Base-by-base conservation (phyloP, 768 basidiomycete species). In the Phlebiopsis flavidoalba region DNA sequence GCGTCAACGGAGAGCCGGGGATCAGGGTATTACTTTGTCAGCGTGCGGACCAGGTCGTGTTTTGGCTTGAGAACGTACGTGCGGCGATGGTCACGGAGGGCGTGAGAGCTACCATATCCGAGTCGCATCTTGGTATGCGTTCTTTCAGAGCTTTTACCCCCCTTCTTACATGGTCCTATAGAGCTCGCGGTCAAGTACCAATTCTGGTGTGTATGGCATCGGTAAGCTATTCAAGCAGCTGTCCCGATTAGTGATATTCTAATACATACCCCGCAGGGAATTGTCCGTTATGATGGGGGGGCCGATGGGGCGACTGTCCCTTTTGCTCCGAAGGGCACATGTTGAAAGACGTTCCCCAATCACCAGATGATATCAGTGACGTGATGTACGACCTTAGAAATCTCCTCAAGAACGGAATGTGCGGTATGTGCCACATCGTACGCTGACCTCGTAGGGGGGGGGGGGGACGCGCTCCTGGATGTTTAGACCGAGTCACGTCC, bases 261-360 rank as follows among this genome's bases (percentile, higher is more conserved):
- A 10, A 17, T 12, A 12, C 12, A 12, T 31, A 6, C 6, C 26
- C 26, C n/a, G 2, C 26, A 31, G 26, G 3, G 26, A 31, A 31
- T 31, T 31, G 2, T 2, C 26, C 26, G 26, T 1, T 55, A 15
- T 31, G n/a, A n/a, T n/a, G n/a, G n/a, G n/a, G n/a, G n/a, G n/a
- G n/a, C n/a, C n/a, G n/a, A n/a, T n/a, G n/a, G n/a, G n/a, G n/a
- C n/a, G n/a, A n/a, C n/a, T n/a, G n/a, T n/a, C n/a, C n/a, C n/a
- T n/a, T n/a, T n/a, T 12, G 33, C 8, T 14, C 17, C 35, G 6
- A 31, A 70, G 67, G 69, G 5, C 31, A 3, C 70, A 71, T 47
- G 62, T 67, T 2, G 50, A 58, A n/a, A n/a, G 19, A 63, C 67
- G 52, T 71, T 68, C 45, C 70, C 70, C 0, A 33, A 62, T 47